Conservation (phyloP, 495 filamentous ascomycete species). For the Podospora sp. region DNA sequence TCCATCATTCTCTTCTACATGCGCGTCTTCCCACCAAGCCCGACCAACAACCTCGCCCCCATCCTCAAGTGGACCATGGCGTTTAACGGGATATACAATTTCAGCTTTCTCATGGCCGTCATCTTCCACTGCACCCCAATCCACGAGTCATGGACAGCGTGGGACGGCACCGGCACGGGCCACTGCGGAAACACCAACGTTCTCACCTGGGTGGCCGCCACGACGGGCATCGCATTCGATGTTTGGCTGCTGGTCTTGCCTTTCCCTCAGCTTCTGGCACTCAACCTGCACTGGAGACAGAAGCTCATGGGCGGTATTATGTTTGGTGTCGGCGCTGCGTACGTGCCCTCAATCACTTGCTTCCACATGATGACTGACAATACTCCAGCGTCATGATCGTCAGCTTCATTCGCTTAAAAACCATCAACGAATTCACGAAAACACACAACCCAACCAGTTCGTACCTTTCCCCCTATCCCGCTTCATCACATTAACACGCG, state of each 20-base stretch:
- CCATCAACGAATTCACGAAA: slow-evolving; percentile 32
- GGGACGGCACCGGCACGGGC: slow-evolving; percentile 30
- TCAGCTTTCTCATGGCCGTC: slow-evolving; percentile 42
- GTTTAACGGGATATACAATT: slow-evolving; percentile 39
- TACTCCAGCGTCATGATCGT: slow-evolving; percentile 33
- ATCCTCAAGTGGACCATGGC: slow-evolving; percentile 35
- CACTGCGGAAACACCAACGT: slow-evolving; percentile 38
- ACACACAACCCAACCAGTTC: slow-evolving; percentile 34
- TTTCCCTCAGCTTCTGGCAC: slow-evolving; percentile 36
- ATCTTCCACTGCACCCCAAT: slow-evolving; percentile 51
- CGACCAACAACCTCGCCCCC: slow-evolving; percentile 33
- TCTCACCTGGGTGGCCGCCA: slow-evolving; percentile 36
- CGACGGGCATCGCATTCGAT: slow-evolving; percentile 40
- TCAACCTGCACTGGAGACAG: slow-evolving; percentile 42
- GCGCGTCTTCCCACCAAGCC: slow-evolving; percentile 46
- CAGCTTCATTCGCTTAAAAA: slow-evolving; percentile 35
- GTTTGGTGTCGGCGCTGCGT: slow-evolving; percentile 45
- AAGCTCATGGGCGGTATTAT: slow-evolving; percentile 39
- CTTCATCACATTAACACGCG: neutral
- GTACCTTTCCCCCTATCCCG: neutral
- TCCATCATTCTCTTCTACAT: slow-evolving; percentile 57
- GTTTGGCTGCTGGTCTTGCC: slow-evolving; percentile 43
- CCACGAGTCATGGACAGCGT: slow-evolving; percentile 32
- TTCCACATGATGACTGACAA: slow-evolving; percentile 1
- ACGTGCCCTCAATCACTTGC: slow-evolving; percentile 15